Evolutionary conservation across 352 stramenopile species (phyloP).

Genomic region (Plasmopara muralis): DNA sequence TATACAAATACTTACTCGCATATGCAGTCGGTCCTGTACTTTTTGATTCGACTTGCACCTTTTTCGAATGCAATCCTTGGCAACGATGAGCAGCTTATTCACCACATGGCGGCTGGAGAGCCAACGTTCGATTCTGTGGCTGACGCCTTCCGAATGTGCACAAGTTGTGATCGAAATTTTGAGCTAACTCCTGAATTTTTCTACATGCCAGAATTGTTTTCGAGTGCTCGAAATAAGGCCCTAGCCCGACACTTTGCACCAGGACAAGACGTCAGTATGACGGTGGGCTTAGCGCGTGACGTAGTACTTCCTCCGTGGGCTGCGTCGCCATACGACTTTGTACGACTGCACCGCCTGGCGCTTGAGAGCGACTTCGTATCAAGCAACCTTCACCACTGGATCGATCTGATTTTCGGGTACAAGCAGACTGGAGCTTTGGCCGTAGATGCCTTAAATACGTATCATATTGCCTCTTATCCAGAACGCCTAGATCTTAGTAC

Average conservation of each 20-base stretch:
- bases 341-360: conserved; percentile 92
- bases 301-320: conserved; percentile 96
- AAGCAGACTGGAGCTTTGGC: conserved; percentile 90
- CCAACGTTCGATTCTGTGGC: conserved; percentile 56
- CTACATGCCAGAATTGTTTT: conserved; percentile 66
- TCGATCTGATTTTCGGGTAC: conserved; percentile 98
- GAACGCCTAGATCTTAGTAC: conserved; percentile 64
- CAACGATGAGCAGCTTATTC: conserved; percentile 29
- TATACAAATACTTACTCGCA: conserved; percentile 69
- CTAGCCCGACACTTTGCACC: conserved; percentile 32
- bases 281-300: conserved; percentile 56
- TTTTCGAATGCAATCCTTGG: conserved; percentile 50
- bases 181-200: conserved; percentile 81
- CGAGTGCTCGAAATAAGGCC: conserved; percentile 60
- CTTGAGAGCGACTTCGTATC: conserved; percentile 98
- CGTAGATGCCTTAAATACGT: conserved; percentile 89
- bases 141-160: conserved; percentile 52
- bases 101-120: conserved; percentile 28
- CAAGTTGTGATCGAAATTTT: conserved; percentile 50
- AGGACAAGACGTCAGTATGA: conserved; percentile 32
- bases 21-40: conserved; percentile 67
- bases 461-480: conserved; percentile 81
- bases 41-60: conserved; percentile 59
- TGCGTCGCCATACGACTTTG: conserved; percentile 92
- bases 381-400: conserved; percentile 96